Base-by-base conservation (phyloP, 345 rosid genomes). In the Gossypium rotundifolium region DNA sequence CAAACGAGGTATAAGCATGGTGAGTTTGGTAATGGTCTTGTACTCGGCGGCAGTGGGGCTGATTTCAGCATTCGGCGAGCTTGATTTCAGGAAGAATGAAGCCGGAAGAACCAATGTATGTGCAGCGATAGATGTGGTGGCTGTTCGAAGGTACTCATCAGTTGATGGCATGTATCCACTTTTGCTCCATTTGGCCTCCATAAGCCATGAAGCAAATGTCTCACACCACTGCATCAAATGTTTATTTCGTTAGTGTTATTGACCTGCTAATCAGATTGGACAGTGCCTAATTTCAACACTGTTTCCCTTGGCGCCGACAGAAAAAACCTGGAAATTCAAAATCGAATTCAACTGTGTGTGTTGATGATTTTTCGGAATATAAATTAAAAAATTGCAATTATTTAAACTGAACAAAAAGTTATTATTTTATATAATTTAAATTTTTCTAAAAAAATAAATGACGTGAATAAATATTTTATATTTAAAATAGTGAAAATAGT, bases 131-230 rank as follows among this genome's bases (percentile, higher is more conserved):
- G 92, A 89, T 42, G 40, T 75, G 83, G 82, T 85, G 72, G 85
- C 91, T 2, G 74, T 84, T 70, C 53, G 65, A 11, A 89, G 73
- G 74, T 91, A 89, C 61, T 83, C 93, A 3, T 85, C 82, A 22
- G 65, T 75, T 12, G 85, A 51, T 29, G 87, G 83, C 11, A 72
- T 58, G 23, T 33, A 33, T 49, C 81, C 82, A 20, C 70, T 83
- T 83, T 65, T 82, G 76, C 89, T 84, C 89, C 90, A 87, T 53
- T 74, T 69, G 1, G 96, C 84, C 85, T 91, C 96, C 52, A 40
- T 55, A 29, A 84, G 81, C 96, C 89, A 89, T 16, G 93, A 76
- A 44, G 52, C 84, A 79, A 91, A 91, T 71, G 93, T 84, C 72
- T 89, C 92, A 9, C 45, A 9, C 96, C 93, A 91, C 96, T 91